A percentile compares a stretch with the other conserved stretches of the same genome.
Conservation (phyloP, 345 rosid species). For the Aquilaria sinensis region DNA sequence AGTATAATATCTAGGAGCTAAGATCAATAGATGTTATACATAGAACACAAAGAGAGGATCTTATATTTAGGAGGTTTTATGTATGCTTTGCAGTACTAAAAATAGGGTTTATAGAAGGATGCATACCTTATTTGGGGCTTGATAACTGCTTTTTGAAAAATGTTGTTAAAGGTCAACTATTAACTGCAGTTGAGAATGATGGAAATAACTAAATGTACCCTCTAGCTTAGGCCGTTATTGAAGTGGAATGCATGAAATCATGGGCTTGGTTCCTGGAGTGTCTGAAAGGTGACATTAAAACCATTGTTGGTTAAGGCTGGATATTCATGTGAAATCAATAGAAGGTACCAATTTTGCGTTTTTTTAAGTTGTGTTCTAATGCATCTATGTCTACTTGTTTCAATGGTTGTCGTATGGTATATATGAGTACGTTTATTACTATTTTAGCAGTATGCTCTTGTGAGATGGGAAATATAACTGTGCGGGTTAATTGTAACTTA, state of each 20-base stretch:
- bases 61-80: not conserved
- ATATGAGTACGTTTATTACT: too few species aligned
- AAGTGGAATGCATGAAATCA: not conserved
- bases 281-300: not conserved
- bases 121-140: not conserved
- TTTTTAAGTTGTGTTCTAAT: too few species aligned
- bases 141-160: not conserved
- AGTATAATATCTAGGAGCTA: too few species aligned
- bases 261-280: not conserved
- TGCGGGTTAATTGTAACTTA: too few species aligned
- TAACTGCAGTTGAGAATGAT: not conserved
- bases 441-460: too few species aligned
- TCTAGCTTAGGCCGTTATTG: not conserved
- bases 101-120: not conserved
- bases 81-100: not conserved
- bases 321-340: not conserved
- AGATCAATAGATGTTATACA: too few species aligned
- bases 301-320: not conserved
- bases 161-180: not conserved
- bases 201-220: not conserved
- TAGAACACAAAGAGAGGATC: too few species aligned
- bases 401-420: too few species aligned
- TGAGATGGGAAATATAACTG: too few species aligned
- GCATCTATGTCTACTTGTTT: too few species aligned
- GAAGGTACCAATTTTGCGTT: not conserved